Evolutionary conservation across 441 rosid species (phyloP), one percentile per base, ranked within the genome.

Genomic region (Adansonia grandidieri): DNA sequence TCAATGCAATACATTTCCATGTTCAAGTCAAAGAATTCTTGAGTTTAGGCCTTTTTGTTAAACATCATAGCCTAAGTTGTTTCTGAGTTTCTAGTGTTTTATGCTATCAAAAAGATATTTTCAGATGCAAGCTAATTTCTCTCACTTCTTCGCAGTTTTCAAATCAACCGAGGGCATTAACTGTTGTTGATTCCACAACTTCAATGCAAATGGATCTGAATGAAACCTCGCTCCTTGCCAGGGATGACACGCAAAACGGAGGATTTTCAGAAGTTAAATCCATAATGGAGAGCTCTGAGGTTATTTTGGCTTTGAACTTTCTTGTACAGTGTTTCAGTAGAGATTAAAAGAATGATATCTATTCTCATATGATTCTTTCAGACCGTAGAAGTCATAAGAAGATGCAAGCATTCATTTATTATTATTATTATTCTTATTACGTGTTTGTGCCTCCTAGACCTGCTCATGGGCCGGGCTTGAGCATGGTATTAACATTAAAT

Each of bases 281-380:
- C 56, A 71, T 85, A 28, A 50, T 85, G 54, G 66, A 51, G 71
- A 72, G 74, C 80, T 82, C 93, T 72, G 85, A 89, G 91, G 93
- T 89, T 78, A 74, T 58, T 13, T 64, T 74, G 71, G 28, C 81
- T 74, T 19, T 24, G 22, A 40, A 42, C 42, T 70, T 84, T 69
- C 15, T 53, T 45, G 37, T 74, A n/a, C 32, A 54, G 48, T 53
- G 50, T 72, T 72, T 37, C 2, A 0, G 6, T 54, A 28, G 75
- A 51, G 24, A 14, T n/a, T 57, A 0, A 24, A 56, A 53, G 22
- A 74, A 24, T 6, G 0, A 0, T 32, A 37, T 40, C 11, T 45
- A 61, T 60, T 45, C 58, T 53, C n/a, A 10, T n/a, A 47, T 44
- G 37, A 44, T 45, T 60, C 15, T 44, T 58, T 58, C 15, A 45